Evolutionary conservation across 2,329 filamentous ascomycete genomes (phyloP), one percentile per base, ranked within the genome.

Genomic region (Monosporascus sp.): DNA sequence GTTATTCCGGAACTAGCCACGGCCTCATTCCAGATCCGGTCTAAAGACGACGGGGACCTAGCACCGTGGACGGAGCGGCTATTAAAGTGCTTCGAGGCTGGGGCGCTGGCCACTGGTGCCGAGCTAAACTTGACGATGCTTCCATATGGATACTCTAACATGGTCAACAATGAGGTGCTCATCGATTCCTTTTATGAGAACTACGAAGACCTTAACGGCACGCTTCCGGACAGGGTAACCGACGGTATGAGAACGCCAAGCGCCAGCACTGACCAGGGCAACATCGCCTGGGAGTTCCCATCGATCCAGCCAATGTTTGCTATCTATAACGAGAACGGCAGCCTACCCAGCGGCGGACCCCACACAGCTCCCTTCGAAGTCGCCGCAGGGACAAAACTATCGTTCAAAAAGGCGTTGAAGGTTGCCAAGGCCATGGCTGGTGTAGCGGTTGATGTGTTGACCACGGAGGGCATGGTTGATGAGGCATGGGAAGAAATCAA

Each of bases 11-110:
- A 54, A 44, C 34, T 69, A 22, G 73, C 79, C 0, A 71, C 73
- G 22, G 68, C 74, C 0, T 69, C 73, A 2, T 79, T 75, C 54
- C 71, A 74, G 17, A 68, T 79, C 1, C 71, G 79, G 11, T 74
- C 75, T 40, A 40, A 19, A 19, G 37, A 40, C 17, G 17, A 40
- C 17, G 7, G 2, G 16, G 37, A 40, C 9, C 65, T 69, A n/a
- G 76, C 68, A 1, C 62, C 36, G 22, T 37, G 27, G 34, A 50
- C 20, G 26, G 36, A 20, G 34, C 34, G 48, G n/a, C n/a, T 50
- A 24, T 22, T 40, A 36, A 50, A 50, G 37, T 76, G 74, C 49
- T 74, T 76, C 50, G 55, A 67, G 2, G 73, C 71, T 1, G 73
- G 73, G 0, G 73, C 71, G 0, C 57, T 59, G 5, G 73, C 69